These are phyloP conservation scores for Cyberlindnera galapagoensis DNA, from an alignment of 805 yeast species.

Conservation along the genomic window DNA sequence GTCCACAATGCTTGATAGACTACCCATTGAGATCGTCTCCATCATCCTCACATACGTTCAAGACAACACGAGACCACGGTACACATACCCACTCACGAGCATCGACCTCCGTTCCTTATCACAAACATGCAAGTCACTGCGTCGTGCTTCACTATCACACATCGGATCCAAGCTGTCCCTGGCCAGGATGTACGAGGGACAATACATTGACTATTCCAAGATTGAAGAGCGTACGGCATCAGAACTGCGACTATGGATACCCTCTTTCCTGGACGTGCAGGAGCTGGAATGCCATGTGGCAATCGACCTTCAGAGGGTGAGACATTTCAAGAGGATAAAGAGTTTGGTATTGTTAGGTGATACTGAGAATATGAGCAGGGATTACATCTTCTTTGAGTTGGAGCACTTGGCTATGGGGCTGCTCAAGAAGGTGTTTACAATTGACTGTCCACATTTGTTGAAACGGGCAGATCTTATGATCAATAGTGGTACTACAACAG, in stretches of 20 bases:
- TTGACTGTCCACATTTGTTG: not conserved
- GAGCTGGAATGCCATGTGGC: not conserved
- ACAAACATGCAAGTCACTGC: constrained; percentile 1
- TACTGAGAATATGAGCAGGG: not conserved
- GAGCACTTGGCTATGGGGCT: constrained; percentile 1
- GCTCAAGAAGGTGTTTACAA: not conserved
- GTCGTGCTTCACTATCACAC: not conserved
- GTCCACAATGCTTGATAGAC: not conserved
- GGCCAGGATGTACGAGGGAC: not conserved
- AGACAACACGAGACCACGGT: not conserved
- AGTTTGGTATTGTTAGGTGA: constrained; percentile 2
- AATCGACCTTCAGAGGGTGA: constrained; percentile 1
- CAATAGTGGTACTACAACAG: not conserved
- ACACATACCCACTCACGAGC: not conserved
- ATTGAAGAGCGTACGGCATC: not conserved
- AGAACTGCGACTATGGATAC: not conserved
- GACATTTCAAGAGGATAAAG: constrained; percentile 1
- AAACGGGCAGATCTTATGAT: constrained; percentile 1
- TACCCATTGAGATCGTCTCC: constrained; percentile 1
- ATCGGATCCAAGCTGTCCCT: not conserved
- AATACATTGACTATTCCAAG: not conserved
- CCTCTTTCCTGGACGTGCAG: not conserved
- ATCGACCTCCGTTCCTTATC: not conserved
- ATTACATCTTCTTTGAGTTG: constrained; percentile 1
- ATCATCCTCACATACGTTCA: constrained; percentile 1